These are phyloP conservation scores for Antitrichia curtipendula DNA, from an alignment of 225 moss, liverwort and hornwort genomes.

Conservation along the genomic window DNA sequence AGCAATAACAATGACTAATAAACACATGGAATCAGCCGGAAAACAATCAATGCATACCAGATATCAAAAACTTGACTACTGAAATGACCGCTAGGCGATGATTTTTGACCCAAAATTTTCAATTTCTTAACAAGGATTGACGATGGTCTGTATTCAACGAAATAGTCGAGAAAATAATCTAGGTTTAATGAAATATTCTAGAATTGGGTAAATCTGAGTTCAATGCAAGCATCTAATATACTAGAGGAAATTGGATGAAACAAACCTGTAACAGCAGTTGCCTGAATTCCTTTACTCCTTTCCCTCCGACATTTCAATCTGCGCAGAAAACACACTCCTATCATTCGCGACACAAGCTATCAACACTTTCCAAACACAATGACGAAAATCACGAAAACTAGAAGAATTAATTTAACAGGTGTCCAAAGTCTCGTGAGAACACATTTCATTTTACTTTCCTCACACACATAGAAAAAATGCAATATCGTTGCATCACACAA, in stretches of 20 bases:
- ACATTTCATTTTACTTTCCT: not conserved
- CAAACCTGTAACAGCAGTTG: slow-evolving; percentile 32
- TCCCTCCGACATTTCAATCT: slow-evolving; percentile 10
- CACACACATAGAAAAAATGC: not conserved
- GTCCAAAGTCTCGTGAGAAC: not conserved
- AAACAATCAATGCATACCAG: not conserved
- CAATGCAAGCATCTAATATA: not conserved
- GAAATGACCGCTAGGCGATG: not conserved
- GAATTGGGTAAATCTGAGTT: not conserved
- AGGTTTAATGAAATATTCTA: not conserved
- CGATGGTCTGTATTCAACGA: not conserved
- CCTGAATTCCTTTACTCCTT: slow-evolving; percentile 6
- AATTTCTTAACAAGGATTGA: not conserved
- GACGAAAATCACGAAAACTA: not conserved
- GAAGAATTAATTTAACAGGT: not conserved
- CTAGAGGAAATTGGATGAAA: not conserved
- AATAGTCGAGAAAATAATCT: not conserved
- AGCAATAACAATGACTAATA: not conserved
- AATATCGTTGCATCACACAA: not conserved
- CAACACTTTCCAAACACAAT: not conserved
- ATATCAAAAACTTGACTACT: not conserved
- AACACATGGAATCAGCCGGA: not conserved
- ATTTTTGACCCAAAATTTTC: not conserved
- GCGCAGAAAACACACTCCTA: not conserved
- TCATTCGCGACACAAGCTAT: not conserved